A percentile compares a stretch with the other conserved stretches of the same genome.
phyloP scores from a whole-genome alignment of 768 basidiomycete species.

The Clitopilus hobsonii region DNA sequence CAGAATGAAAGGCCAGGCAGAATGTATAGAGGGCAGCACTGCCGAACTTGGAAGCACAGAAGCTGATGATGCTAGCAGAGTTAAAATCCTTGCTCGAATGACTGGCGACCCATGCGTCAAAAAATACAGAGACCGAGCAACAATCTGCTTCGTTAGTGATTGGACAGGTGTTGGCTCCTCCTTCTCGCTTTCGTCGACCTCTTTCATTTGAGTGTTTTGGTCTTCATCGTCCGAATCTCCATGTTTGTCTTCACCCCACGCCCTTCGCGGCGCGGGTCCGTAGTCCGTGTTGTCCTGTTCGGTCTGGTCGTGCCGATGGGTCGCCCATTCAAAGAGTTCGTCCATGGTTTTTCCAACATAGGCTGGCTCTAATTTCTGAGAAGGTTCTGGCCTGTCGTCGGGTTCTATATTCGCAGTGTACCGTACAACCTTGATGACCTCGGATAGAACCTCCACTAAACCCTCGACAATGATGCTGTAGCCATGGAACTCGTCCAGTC shows the following conservation, averaged over 20 bases:
- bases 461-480: constrained; percentile 85
- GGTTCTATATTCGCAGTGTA: constrained; percentile 34
- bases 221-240: constrained; percentile 13
- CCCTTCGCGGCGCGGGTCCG: constrained; percentile 52
- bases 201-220: constrained; percentile 15
- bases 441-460: constrained; percentile 79
- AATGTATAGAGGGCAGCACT: constrained; percentile 80
- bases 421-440: constrained; percentile 79
- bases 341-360: constrained; percentile 28
- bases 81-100: constrained; percentile 80
- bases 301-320: constrained; percentile 34
- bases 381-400: constrained; percentile 10
- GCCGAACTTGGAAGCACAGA: constrained; percentile 68
- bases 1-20: constrained; percentile 91
- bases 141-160: constrained; percentile 75
- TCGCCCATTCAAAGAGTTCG: constrained; percentile 63
- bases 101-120: constrained; percentile 85
- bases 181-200: constrained; percentile 31
- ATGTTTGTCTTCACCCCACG: constrained; percentile 43
- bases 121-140: constrained; percentile 84
- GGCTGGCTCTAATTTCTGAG: constrained; percentile 1
- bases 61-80: constrained; percentile 68
- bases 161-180: constrained; percentile 66
- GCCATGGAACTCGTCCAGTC: constrained; percentile 93
- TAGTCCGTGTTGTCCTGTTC: constrained; percentile 40